These are phyloP conservation scores for Ceratobasidium sp. DNA, from an alignment of 1,284 basidiomycete genomes.

Conservation along the genomic window DNA sequence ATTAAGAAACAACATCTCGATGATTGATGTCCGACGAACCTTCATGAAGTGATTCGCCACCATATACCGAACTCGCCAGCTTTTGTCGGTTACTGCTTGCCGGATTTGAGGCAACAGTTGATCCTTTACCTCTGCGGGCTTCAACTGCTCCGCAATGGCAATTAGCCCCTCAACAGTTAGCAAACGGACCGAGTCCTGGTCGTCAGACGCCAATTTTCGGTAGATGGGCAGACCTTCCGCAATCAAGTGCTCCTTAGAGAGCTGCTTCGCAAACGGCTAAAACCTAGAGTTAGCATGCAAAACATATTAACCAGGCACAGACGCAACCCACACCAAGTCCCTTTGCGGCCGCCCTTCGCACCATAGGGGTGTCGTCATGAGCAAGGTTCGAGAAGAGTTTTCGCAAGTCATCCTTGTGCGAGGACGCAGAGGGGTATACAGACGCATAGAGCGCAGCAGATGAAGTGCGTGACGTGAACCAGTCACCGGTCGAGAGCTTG, in stretches of 20 bases:
- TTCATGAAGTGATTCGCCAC: constrained; percentile 98
- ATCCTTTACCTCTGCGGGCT: constrained; percentile 90
- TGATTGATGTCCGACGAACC: constrained; percentile 61
- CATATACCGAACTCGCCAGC: constrained; percentile 99
- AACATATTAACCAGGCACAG: not conserved
- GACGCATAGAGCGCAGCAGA: constrained; percentile 95
- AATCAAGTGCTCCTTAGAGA: constrained; percentile 84
- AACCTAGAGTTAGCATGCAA: constrained; percentile 30
- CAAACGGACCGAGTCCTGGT: constrained; percentile 98
- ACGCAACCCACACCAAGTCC: constrained; percentile 87
- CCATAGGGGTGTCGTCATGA: constrained; percentile 99
- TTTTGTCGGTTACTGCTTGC: constrained; percentile 92
- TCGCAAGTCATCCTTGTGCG: constrained; percentile 90
- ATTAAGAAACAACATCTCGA: constrained; percentile 31
- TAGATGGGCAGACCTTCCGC: constrained; percentile 94
- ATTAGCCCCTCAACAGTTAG: constrained; percentile 98
- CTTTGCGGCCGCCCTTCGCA: constrained; percentile 95
- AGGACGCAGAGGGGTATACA: constrained; percentile 84
- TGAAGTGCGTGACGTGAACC: constrained; percentile 99
- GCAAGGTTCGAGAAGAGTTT: constrained; percentile 88
- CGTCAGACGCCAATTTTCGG: constrained; percentile 93
- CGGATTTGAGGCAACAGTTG: constrained; percentile 91
- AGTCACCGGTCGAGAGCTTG: constrained; percentile 93
- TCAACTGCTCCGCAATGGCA: constrained; percentile 87
- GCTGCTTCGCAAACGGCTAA: constrained; percentile 82